Percentiles rank a stretch among this genome's conserved stretches.
Evolutionary conservation across 2,329 filamentous ascomycete species (phyloP).

Genomic region (Fusarium xylarioides): DNA sequence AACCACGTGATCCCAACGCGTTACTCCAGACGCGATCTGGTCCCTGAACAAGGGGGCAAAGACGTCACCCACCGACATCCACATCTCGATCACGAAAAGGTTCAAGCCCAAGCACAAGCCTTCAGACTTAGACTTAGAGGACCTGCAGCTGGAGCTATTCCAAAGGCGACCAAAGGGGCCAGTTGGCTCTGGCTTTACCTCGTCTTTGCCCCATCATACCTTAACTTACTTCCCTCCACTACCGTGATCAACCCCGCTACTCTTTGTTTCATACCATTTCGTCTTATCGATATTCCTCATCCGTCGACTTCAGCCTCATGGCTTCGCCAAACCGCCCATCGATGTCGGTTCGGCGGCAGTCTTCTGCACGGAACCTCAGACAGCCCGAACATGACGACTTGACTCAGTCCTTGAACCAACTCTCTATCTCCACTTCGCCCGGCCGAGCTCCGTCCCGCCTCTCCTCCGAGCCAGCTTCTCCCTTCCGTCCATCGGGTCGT

Average conservation of each 20-base stretch:
- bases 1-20: constrained; percentile 30
- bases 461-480: constrained; percentile 50
- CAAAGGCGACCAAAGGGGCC: constrained; percentile 29
- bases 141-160: constrained; percentile 20
- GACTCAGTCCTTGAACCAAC: constrained; percentile 55
- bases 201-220: constrained; percentile 8
- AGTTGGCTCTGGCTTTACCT: constrained; percentile 19
- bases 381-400: constrained; percentile 46
- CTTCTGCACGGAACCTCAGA: constrained; percentile 45
- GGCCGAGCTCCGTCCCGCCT: constrained; percentile 45
- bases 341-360: constrained; percentile 47
- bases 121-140: background rate
- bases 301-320: constrained; percentile 39
- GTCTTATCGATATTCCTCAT: constrained; percentile 18
- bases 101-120: constrained; percentile 4
- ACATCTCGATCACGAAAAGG: constrained; percentile 24
- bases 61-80: constrained; percentile 27
- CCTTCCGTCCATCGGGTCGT: constrained; percentile 52
- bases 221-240: background rate
- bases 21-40: constrained; percentile 29
- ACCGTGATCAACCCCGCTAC: constrained; percentile 9
- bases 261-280: constrained; percentile 11
- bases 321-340: constrained; percentile 42
- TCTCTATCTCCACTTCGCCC: constrained; percentile 52
- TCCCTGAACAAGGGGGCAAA: constrained; percentile 23